Conservation (phyloP, 805 yeast species). For the Spathaspora passalidarum region DNA sequence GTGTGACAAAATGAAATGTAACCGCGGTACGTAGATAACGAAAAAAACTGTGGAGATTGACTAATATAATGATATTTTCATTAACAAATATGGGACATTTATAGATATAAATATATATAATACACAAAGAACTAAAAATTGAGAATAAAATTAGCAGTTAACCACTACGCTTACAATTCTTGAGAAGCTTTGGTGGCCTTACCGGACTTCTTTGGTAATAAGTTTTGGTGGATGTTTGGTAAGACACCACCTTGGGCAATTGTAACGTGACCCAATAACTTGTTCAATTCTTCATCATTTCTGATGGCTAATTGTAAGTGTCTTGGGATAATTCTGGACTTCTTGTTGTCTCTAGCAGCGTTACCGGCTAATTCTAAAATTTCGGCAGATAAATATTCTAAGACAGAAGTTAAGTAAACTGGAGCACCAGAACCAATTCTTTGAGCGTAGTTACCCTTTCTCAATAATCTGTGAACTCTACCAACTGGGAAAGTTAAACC, state of each 20-base stretch:
- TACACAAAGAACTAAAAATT: slow-evolving; percentile 16
- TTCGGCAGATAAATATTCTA: slow-evolving; percentile 50
- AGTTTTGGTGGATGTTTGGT: slow-evolving; percentile 49
- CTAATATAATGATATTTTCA: not conserved
- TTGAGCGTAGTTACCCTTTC: slow-evolving; percentile 51
- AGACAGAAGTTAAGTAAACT: slow-evolving; percentile 48
- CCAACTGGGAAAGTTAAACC: slow-evolving; percentile 52
- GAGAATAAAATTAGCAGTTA: slow-evolving; percentile 1
- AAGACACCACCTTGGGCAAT: slow-evolving; percentile 53
- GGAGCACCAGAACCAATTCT: slow-evolving; percentile 54
- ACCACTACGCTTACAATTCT: slow-evolving; percentile 45
- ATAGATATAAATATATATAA: slow-evolving; percentile 8
- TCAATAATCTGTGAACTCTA: slow-evolving; percentile 49
- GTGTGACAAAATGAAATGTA: not conserved
- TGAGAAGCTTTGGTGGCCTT: slow-evolving; percentile 52
- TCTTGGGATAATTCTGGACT: slow-evolving; percentile 51
- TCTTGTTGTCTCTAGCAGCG: slow-evolving; percentile 52
- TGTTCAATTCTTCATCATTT: slow-evolving; percentile 51
- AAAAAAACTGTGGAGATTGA: not conserved
- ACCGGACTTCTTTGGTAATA: slow-evolving; percentile 55
- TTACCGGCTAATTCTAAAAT: slow-evolving; percentile 51
- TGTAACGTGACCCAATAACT: slow-evolving; percentile 49
- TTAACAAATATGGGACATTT: not conserved
- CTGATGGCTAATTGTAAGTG: slow-evolving; percentile 52
- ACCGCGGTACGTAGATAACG: not conserved